Evolutionary conservation across 192 early-diverging fungal species (phyloP).

Genomic region (Entomortierella beljakovae): DNA sequence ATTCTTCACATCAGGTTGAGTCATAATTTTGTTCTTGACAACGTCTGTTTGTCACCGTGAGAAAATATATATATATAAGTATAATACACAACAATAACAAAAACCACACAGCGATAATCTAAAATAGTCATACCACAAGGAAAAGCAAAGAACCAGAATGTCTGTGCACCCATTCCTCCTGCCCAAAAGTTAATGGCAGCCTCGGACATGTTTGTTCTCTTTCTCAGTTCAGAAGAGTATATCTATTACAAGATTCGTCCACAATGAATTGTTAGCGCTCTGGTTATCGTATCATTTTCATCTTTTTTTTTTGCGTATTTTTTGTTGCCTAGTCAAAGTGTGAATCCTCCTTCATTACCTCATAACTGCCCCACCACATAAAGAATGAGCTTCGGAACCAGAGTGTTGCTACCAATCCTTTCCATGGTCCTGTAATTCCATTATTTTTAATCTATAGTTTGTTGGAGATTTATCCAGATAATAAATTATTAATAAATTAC

Average conservation of each 20-base stretch:
- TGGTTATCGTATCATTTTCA: too few species aligned
- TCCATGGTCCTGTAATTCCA: constrained; percentile 85
- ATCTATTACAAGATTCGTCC: constrained; percentile 52
- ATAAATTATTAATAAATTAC: neutral
- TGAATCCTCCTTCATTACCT: too few species aligned
- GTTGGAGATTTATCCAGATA: neutral
- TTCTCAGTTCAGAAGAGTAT: constrained; percentile 62
- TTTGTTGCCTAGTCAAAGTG: too few species aligned
- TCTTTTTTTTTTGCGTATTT: too few species aligned
- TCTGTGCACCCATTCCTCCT: constrained; percentile 88
- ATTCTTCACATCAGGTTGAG: constrained; percentile 80
- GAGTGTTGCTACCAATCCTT: constrained; percentile 87
- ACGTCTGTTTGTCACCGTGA: constrained; percentile 73
- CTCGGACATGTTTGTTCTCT: constrained; percentile 63
- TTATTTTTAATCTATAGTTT: constrained; percentile 73
- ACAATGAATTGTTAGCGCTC: neutral
- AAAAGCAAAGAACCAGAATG: constrained; percentile 89
- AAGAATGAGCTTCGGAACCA: constrained; percentile 89
- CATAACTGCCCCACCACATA: constrained; percentile 66
- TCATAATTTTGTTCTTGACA: constrained; percentile 96
- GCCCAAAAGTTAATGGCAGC: constrained; percentile 77
- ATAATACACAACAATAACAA: too few species aligned
- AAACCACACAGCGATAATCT: neutral
- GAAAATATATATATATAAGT: too few species aligned
- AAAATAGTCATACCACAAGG: constrained; percentile 65